Evolutionary conservation across 768 basidiomycete species (phyloP).

Genomic region (Holtermannia corniformis): DNA sequence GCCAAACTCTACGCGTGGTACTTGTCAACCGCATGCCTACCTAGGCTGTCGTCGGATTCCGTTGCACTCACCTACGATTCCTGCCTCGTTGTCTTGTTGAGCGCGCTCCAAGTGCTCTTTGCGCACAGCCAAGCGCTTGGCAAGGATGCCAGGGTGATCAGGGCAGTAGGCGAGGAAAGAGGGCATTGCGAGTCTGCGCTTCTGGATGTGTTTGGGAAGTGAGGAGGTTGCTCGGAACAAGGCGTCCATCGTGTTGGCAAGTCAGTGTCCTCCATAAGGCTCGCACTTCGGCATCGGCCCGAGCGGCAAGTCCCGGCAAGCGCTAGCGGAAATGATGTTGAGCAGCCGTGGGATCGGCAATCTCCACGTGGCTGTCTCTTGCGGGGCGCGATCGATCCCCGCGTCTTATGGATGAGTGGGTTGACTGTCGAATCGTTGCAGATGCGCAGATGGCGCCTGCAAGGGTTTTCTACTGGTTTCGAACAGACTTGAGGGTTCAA

Average conservation of each 20-base stretch:
- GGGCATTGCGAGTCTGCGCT: conserved; percentile 20
- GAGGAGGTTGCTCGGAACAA: background rate
- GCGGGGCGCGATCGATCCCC: no score
- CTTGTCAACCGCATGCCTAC: background rate
- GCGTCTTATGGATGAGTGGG: no score
- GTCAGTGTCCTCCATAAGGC: no score
- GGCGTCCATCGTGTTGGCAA: background rate
- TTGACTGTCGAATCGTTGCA: no score
- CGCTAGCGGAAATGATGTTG: no score
- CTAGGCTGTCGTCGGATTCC: no score
- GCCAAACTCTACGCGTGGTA: background rate
- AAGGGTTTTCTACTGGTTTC: conserved; percentile 41
- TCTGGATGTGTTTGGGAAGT: background rate
- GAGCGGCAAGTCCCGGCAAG: no score
- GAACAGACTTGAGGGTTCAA: conserved; percentile 42
- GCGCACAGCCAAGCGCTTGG: conserved; percentile 25
- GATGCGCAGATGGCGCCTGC: conserved; percentile 1
- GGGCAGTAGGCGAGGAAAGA: conserved; percentile 34
- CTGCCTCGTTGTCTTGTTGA: conserved; percentile 18
- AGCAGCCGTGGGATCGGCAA: no score
- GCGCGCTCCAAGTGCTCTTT: conserved; percentile 24
- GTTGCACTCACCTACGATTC: conserved; percentile 17
- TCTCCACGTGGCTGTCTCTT: no score
- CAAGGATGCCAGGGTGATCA: conserved; percentile 31
- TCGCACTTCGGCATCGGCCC: no score